A percentile compares a stretch with the other conserved stretches of the same genome.
These are phyloP conservation scores for Talaromyces sp. DNA, from an alignment of 2,329 filamentous ascomycete species.

Conservation along the genomic window DNA sequence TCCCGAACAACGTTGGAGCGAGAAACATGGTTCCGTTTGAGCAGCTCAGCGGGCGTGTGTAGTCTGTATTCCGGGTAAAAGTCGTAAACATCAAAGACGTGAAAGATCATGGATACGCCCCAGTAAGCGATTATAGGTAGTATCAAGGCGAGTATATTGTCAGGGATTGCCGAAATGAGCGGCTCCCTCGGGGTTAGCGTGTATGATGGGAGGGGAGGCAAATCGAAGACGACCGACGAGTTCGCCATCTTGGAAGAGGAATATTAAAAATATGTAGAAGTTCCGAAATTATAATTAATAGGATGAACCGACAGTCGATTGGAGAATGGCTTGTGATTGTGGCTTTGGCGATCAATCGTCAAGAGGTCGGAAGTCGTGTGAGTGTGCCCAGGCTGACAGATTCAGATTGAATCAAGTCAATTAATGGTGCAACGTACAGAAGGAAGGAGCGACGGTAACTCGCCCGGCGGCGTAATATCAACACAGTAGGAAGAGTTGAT, in stretches of 20 bases:
- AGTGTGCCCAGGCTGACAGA: neutral
- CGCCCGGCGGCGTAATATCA: neutral
- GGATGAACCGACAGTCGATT: neutral
- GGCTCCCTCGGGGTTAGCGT: constrained; percentile 64
- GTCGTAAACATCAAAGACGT: constrained; percentile 78
- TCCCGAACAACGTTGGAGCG: constrained; percentile 83
- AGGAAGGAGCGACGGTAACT: constrained; percentile 8
- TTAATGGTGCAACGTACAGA: neutral
- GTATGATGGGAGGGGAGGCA: constrained; percentile 85
- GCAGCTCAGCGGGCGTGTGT: constrained; percentile 88
- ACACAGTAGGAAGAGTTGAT: neutral
- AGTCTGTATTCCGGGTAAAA: constrained; percentile 86
- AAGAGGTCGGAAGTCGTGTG: neutral
- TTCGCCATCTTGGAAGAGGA: constrained; percentile 33
- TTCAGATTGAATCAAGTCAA: neutral
- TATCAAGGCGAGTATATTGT: constrained; percentile 71
- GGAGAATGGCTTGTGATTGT: neutral
- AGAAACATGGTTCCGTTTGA: constrained; percentile 79
- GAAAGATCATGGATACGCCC: constrained; percentile 78
- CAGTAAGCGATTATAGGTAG: constrained; percentile 83
- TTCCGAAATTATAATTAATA: neutral
- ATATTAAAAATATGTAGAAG: neutral
- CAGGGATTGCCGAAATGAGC: constrained; percentile 71
- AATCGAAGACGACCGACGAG: constrained; percentile 43
- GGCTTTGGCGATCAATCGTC: neutral